Evolutionary conservation across 1,284 basidiomycete genomes (phyloP).

Genomic region (Cystobasidiaceae sp.): DNA sequence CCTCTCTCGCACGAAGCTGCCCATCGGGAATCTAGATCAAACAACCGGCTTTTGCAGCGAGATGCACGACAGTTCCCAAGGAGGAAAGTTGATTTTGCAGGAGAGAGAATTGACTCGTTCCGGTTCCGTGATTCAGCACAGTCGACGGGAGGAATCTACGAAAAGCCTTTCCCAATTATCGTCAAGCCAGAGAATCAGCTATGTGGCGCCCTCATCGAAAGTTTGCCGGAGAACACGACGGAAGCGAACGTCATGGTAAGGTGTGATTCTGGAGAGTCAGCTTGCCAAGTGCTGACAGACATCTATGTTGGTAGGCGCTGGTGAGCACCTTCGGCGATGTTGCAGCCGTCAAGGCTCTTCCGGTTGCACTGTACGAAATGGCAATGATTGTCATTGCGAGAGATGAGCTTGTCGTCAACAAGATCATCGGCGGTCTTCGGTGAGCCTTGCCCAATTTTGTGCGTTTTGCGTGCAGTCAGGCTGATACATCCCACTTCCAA

Average conservation of each 20-base stretch:
- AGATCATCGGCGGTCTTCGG: background rate
- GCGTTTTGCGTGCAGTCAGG: background rate
- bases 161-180: background rate
- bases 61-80: no score
- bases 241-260: background rate
- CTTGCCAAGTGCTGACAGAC: background rate
- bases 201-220: background rate
- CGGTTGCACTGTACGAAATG: background rate
- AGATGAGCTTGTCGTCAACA: background rate
- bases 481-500: background rate
- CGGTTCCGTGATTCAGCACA: background rate
- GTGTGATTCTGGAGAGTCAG: background rate
- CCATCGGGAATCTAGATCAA: no score
- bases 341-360: background rate
- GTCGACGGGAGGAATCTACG: background rate
- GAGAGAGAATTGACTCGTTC: no score
- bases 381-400: background rate
- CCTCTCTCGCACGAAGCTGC: no score
- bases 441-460: background rate
- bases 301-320: background rate
- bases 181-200: background rate
- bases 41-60: no score
- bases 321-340: background rate
- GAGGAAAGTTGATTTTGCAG: no score
- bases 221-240: background rate